Base-by-base conservation (phyloP, 306 rosid species). In the Malus orientalis region DNA sequence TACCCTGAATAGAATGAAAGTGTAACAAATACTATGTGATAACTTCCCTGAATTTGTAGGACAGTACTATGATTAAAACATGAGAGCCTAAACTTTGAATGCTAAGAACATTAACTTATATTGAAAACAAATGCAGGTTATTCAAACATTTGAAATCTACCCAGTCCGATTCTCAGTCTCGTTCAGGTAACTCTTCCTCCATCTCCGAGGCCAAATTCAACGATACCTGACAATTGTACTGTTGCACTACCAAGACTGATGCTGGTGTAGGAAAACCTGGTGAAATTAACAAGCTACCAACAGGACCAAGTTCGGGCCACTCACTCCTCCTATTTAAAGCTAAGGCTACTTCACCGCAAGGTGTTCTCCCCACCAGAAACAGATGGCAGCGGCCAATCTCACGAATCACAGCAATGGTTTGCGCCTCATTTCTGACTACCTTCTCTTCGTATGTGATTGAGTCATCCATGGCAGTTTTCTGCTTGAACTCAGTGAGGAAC, bases 221-320 rank as follows among this genome's bases (percentile, higher is more conserved):
- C 16, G 84, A 71, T 55, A 16, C 72, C 58, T 68, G 66, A n/a
- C 66, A 78, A 1, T 78, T 82, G 57, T 82, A 77, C 16, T 91
- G 85, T 29, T 91, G 91, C 25, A 88, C 85, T 14, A 91, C 88
- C 84, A 91, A 82, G 16, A 91, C 84, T 16, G 93, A 88, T 1
- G 96, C 93, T 1, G 82, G 2, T 2, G 84, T 77, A 5, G 87
- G 44, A 67, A 85, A 74, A 33, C 82, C 90, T 1, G 86, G 61
- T 1, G 84, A 77, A 16, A 81, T 78, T 77, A 91, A 76, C 71
- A 87, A 54, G 78, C 76, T 76, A 13, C 96, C 89, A 0, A 87
- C 68, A 7, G 89, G 86, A 18, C 96, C 96, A 27, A 91, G 77
- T 78, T 91, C 93, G 0, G 83, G 74, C 42, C 82, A 85, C 16